phyloP scores from a whole-genome alignment of 768 basidiomycete genomes.

The Dentipellis sp. region DNA sequence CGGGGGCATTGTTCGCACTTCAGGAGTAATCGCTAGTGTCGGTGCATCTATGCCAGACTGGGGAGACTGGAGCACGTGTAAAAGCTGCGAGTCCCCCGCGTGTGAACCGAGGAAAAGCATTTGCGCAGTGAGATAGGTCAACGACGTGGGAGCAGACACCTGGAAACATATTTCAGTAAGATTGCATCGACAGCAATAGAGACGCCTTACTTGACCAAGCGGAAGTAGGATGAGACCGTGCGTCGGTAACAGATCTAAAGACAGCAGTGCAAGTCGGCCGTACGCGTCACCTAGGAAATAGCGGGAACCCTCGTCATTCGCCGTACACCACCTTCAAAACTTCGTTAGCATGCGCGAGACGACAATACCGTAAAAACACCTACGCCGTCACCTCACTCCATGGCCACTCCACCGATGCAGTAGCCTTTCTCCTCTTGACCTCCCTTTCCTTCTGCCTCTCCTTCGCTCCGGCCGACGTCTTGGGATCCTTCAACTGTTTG shows the following conservation, averaged over 20 bases:
- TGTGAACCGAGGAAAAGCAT: constrained; percentile 75
- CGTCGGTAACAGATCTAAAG: constrained; percentile 30
- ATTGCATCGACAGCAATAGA: background rate
- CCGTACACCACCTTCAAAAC: constrained; percentile 36
- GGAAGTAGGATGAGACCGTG: constrained; percentile 44
- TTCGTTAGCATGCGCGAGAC: background rate
- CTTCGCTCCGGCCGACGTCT: constrained; percentile 36
- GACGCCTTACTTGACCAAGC: constrained; percentile 59
- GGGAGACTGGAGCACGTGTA: constrained; percentile 45
- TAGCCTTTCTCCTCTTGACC: constrained; percentile 42
- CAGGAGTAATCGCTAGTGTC: constrained; percentile 43
- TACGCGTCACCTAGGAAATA: constrained; percentile 62
- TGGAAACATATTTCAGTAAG: constrained; percentile 3
- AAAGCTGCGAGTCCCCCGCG: constrained; percentile 69
- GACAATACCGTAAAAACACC: constrained; percentile 16
- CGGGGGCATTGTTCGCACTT: constrained; percentile 33
- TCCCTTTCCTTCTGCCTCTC: constrained; percentile 52
- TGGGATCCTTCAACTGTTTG: constrained; percentile 35
- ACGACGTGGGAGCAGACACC: background rate
- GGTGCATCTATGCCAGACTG: constrained; percentile 29
- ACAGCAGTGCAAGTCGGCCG: constrained; percentile 64
- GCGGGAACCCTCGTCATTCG: constrained; percentile 36
- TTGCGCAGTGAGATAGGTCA: constrained; percentile 27
- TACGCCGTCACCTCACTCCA: constrained; percentile 69
- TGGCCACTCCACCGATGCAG: constrained; percentile 59